Evolutionary conservation across 176 grass and related monocot genomes (phyloP), one percentile per base, ranked within the genome.

Genomic region (Triticum timopheevii): DNA sequence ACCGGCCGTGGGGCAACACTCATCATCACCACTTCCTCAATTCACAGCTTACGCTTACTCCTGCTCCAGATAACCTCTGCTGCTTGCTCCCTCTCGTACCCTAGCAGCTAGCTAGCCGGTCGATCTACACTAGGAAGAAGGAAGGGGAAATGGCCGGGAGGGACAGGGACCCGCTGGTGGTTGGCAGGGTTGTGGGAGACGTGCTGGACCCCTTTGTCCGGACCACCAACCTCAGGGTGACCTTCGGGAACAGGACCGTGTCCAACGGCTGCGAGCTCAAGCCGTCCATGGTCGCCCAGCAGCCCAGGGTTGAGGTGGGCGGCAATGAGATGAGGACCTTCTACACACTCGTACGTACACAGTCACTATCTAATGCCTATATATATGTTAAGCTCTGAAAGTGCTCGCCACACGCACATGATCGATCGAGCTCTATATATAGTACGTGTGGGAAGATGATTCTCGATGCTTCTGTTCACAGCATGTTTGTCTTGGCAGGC

Each of bases 161-260:
- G 75, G 83, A 89, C 11, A 90, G 93, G 50, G 93, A 98, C 49
- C 65, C 96, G 20, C 70, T 98, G 73, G 92, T 89, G 6, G 86
- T 98, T n/a, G 93, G 92, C 15, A 92, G 93, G 89, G 93, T 98
- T 36, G 83, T 98, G 27, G 93, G 96, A 23, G 96, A 98, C 62
- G 93, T 98, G 84, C 62, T 98, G 2, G 96, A 98, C 88, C 74
- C 44, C 6, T 98, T 95, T 89, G 70, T 87, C 52, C 81, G 89
- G 11, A 93, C 76, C 70, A 89, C 87, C 73, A 52, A 67, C 36
- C 80, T 98, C n/a, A 74, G 62, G 35, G 91, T 92, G 10, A 82
- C 20, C 20, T 98, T 80, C 77, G 86, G 92, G 1, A 10, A 61
- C 19, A 92, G 76, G 85, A 82, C 79, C 16, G 85, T 94, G 1